These are phyloP conservation scores for Plasmodium adleri DNA, from an alignment of 169 alveolate genomes.

Conservation along the genomic window DNA sequence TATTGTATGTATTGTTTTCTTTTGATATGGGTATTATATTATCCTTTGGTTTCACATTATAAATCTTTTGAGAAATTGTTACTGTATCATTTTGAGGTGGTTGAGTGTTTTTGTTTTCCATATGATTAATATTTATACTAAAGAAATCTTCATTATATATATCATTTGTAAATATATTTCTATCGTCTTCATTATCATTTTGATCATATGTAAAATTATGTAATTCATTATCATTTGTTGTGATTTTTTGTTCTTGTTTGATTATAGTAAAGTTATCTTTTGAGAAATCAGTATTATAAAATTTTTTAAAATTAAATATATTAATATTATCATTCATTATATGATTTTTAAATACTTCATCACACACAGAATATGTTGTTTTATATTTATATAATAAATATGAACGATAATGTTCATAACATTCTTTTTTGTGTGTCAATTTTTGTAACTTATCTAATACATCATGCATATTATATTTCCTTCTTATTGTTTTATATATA, in stretches of 20 bases:
- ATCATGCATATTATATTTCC: constrained; percentile 66
- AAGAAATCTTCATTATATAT: constrained; percentile 28
- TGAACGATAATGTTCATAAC: constrained; percentile 64
- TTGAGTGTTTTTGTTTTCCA: neutral
- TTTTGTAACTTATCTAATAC: constrained; percentile 46
- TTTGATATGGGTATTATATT: too few species aligned
- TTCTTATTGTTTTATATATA: constrained; percentile 56
- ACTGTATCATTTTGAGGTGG: too few species aligned
- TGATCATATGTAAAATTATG: neutral
- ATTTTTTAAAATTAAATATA: constrained; percentile 53
- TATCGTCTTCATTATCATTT: neutral
- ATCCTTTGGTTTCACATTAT: too few species aligned
- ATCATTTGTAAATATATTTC: constrained; percentile 13
- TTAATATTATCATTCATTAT: constrained; percentile 36
- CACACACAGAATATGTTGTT: constrained; percentile 50
- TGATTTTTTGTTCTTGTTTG: neutral
- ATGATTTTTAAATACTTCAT: constrained; percentile 39
- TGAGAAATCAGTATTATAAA: constrained; percentile 50
- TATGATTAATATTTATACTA: constrained; percentile 7
- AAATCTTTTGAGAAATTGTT: too few species aligned
- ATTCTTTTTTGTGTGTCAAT: constrained; percentile 49
- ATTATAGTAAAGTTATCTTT: constrained; percentile 21
- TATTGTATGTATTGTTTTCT: neutral
- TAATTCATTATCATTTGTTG: neutral
- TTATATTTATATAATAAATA: constrained; percentile 54